Conservation (phyloP, 225 moss, liverwort and hornwort genomes). For the Pseudisothecium myosuroides region DNA sequence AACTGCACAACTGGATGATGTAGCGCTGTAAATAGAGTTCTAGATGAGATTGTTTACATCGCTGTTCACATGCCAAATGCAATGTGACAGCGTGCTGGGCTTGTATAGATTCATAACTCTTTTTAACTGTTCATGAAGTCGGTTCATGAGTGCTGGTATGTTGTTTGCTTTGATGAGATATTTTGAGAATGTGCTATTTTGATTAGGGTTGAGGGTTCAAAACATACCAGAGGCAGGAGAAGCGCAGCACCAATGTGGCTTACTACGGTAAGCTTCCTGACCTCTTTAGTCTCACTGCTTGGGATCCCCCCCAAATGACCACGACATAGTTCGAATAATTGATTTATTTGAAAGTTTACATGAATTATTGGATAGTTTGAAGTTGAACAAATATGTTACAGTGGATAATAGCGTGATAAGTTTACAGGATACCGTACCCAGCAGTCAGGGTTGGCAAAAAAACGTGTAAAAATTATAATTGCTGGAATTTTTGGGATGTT, state of each 20-base stretch:
- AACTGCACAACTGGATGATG: not conserved
- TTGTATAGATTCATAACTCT: conserved; percentile 27
- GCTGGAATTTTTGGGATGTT: not conserved
- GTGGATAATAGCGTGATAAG: not conserved
- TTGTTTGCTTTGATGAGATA: not conserved
- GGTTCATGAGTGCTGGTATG: not conserved
- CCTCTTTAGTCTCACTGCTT: not conserved
- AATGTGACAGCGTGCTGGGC: not conserved
- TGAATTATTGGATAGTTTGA: not conserved
- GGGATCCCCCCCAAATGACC: not conserved
- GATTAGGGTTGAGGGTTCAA: not conserved
- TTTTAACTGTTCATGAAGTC: not conserved
- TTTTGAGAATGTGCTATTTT: not conserved
- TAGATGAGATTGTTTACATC: not conserved
- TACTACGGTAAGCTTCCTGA: not conserved
- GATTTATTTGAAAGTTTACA: not conserved
- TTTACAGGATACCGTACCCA: not conserved
- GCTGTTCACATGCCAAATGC: not conserved
- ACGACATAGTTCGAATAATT: not conserved
- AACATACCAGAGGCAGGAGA: not conserved
- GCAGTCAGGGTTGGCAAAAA: not conserved
- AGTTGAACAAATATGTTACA: not conserved
- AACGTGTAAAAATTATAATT: not conserved
- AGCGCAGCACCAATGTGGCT: not conserved
- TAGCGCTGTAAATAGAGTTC: not conserved